A percentile compares a stretch with the other conserved stretches of the same genome.
Conservation (phyloP, 495 filamentous ascomycete species). For the Neurospora sp. region DNA sequence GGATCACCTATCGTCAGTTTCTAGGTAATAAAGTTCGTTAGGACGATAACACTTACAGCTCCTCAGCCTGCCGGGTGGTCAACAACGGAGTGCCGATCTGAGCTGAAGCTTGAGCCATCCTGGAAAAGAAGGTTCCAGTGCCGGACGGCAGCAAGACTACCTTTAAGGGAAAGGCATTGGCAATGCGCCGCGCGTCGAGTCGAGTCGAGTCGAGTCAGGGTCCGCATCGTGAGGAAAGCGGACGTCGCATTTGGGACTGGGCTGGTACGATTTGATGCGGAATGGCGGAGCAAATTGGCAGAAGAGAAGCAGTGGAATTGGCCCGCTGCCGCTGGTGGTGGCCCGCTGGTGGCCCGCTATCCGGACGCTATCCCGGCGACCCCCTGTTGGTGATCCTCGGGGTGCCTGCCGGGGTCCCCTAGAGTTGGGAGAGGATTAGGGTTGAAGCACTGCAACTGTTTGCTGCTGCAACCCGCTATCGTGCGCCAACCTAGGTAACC, state of each 20-base stretch:
- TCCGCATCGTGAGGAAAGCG: background rate
- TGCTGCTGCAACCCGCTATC: background rate
- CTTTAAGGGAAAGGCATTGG: background rate
- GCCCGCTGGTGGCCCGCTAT: background rate
- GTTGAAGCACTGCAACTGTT: background rate
- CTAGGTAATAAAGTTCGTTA: too few species aligned
- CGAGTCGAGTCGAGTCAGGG: background rate
- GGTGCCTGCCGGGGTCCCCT: background rate
- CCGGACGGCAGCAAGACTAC: background rate
- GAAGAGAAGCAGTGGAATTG: background rate
- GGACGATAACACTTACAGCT: constrained; percentile 50
- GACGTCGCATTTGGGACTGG: background rate
- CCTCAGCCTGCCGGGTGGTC: constrained; percentile 67
- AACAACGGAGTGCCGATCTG: constrained; percentile 21
- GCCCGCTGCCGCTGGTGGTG: background rate
- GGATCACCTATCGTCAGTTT: background rate
- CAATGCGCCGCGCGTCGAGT: background rate
- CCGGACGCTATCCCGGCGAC: background rate
- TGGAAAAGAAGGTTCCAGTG: background rate
- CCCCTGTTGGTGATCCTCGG: background rate
- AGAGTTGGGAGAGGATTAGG: background rate
- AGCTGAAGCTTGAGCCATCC: background rate
- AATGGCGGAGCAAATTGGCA: background rate
- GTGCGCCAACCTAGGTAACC: background rate
- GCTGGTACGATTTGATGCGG: background rate